Percentiles rank a stretch among this genome's conserved stretches.
These are phyloP conservation scores for Schoenoplectus tabernaemontani DNA, from an alignment of 202 grass and related monocot species.

Conservation along the genomic window DNA sequence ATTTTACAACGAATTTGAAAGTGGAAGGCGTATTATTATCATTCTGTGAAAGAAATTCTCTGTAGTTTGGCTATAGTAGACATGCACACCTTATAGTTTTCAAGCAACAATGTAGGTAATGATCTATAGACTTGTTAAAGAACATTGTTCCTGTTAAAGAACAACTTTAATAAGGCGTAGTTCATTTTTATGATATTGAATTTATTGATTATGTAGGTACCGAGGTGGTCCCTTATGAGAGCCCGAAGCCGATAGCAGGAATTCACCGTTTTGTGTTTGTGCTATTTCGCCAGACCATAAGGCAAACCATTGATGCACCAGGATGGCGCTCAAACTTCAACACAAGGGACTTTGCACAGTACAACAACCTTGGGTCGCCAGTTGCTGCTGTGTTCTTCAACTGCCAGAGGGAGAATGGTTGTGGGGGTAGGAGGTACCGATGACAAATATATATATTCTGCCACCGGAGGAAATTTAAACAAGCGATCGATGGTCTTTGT, in stretches of 20 bases:
- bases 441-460: slow-evolving; percentile 25
- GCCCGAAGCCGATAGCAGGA: slow-evolving; percentile 60
- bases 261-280: slow-evolving; percentile 85
- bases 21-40: not conserved
- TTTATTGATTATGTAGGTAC: slow-evolving; percentile 31
- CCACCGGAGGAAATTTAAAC: not conserved
- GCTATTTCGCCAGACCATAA: slow-evolving; percentile 60
- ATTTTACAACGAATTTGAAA: not conserved
- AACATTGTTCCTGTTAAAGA: not conserved
- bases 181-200: not conserved
- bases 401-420: slow-evolving; percentile 88
- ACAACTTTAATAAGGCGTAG: too few species aligned
- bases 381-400: slow-evolving; percentile 79
- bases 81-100: not conserved
- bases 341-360: slow-evolving; percentile 61
- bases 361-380: slow-evolving; percentile 63
- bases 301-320: slow-evolving; percentile 58
- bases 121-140: not conserved
- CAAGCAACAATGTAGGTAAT: not conserved
- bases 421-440: slow-evolving; percentile 82
- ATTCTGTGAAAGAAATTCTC: not conserved
- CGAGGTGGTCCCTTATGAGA: slow-evolving; percentile 78
- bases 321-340: slow-evolving; percentile 90
- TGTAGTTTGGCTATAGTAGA: not conserved
- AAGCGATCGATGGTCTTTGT: not conserved